Conservation (phyloP, 2,329 filamentous ascomycete genomes). For the Ophiosphaerella korrae region DNA sequence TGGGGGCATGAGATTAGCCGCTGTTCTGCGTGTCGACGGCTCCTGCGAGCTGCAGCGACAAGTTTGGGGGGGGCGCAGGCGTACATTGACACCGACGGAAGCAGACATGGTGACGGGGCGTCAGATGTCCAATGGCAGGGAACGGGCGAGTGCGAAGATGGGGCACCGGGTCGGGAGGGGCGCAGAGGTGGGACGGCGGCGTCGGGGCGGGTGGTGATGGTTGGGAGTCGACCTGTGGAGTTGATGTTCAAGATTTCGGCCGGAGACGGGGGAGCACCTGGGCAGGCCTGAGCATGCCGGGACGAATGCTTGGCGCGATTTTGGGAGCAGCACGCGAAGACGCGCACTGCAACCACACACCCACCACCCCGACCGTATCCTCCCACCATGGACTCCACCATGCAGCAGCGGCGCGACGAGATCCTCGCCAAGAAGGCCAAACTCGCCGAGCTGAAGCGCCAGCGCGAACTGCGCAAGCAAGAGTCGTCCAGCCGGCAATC, state of each 20-base stretch:
- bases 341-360: background rate
- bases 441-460: constrained; percentile 92
- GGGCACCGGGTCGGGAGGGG: constrained; percentile 17
- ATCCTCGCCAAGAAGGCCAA: constrained; percentile 96
- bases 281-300: constrained; percentile 17
- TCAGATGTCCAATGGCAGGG: constrained; percentile 40
- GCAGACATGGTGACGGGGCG: constrained; percentile 46
- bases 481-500: constrained; percentile 69
- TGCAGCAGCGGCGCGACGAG: constrained; percentile 87
- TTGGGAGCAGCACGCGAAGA: background rate
- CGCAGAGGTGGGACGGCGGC: constrained; percentile 22
- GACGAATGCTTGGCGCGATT: constrained; percentile 33
- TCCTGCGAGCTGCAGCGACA: background rate
- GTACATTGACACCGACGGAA: constrained; percentile 60
- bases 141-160: constrained; percentile 22
- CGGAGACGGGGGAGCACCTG: constrained; percentile 1
- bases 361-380: constrained; percentile 7
- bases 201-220: constrained; percentile 29
- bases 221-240: constrained; percentile 28
- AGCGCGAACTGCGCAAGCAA: constrained; percentile 83
- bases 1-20: constrained; percentile 52
- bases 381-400: constrained; percentile 54
- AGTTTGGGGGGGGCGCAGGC: constrained; percentile 27
- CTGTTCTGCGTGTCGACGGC: constrained; percentile 8
- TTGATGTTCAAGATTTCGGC: constrained; percentile 39